Evolutionary conservation across 108 stramenopile genomes (phyloP).

Genomic region (Stephanodiscus minutulus): DNA sequence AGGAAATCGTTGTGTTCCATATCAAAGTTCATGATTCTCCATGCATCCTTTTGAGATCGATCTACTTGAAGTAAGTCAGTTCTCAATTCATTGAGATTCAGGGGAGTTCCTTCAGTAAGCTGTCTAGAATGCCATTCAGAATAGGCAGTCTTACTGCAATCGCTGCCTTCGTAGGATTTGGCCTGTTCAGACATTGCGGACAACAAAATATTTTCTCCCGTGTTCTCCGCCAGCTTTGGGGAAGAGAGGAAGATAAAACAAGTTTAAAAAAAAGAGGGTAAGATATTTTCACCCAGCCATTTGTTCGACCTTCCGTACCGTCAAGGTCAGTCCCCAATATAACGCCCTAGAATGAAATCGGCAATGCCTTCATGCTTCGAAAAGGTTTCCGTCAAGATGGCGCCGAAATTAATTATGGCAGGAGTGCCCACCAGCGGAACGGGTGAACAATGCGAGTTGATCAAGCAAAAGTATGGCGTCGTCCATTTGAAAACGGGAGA

Average conservation of each 20-base stretch:
- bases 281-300: no score
- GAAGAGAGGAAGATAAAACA: no score
- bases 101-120: not conserved
- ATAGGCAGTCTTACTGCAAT: not conserved
- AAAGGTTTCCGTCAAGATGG: not conserved
- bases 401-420: no score
- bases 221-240: no score
- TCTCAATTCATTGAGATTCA: not conserved
- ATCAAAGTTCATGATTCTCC: conserved; percentile 27
- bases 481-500: conserved; percentile 82
- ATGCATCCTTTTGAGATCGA: conserved; percentile 11
- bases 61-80: conserved; percentile 11
- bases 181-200: no score
- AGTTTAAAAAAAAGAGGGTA: no score
- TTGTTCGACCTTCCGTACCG: no score
- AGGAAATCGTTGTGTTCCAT: not conserved
- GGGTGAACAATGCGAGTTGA: conserved; percentile 81
- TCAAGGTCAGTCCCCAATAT: no score
- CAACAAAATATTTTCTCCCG: no score
- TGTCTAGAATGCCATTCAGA: not conserved
- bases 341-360: not conserved
- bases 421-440: conserved; percentile 57
- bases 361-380: not conserved
- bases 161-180: no score
- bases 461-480: conserved; percentile 66